These are phyloP conservation scores for Albophoma yamanashiensis DNA, from an alignment of 2,329 filamentous ascomycete species.

Conservation along the genomic window DNA sequence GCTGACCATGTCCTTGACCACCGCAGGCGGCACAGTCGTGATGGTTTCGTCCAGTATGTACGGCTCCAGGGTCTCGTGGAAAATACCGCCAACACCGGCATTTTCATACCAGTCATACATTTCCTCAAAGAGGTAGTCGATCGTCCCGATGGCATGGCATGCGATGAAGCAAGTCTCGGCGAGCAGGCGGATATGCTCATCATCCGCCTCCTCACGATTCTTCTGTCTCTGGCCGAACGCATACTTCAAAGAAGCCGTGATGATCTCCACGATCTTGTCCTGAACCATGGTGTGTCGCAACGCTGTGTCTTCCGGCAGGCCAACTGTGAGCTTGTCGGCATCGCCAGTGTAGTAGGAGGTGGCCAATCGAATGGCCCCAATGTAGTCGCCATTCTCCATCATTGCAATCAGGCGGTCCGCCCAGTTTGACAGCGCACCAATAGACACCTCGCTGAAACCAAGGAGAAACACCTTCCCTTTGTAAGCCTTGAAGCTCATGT, in stretches of 20 bases:
- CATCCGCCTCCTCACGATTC: constrained; percentile 31
- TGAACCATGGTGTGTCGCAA: constrained; percentile 72
- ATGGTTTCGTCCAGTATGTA: constrained; percentile 75
- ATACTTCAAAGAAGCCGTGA: constrained; percentile 82
- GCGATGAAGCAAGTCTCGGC: constrained; percentile 76
- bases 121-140: constrained; percentile 81
- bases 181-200: constrained; percentile 61
- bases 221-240: constrained; percentile 61
- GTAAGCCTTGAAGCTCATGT: constrained; percentile 94
- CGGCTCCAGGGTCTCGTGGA: constrained; percentile 79
- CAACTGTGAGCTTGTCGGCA: constrained; percentile 89
- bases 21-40: constrained; percentile 63
- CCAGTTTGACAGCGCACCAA: constrained; percentile 93
- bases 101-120: constrained; percentile 88
- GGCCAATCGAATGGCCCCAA: constrained; percentile 80
- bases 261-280: constrained; percentile 87
- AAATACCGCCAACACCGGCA: constrained; percentile 58
- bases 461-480: constrained; percentile 88
- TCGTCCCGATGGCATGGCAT: constrained; percentile 65
- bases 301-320: constrained; percentile 72
- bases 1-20: constrained; percentile 76
- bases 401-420: constrained; percentile 84
- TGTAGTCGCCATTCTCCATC: constrained; percentile 95
- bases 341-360: constrained; percentile 87
- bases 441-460: constrained; percentile 86